Percentiles rank a stretch among this genome's conserved stretches.
Conservation (phyloP, 2,329 filamentous ascomycete genomes). For the Penicillium sp. region DNA sequence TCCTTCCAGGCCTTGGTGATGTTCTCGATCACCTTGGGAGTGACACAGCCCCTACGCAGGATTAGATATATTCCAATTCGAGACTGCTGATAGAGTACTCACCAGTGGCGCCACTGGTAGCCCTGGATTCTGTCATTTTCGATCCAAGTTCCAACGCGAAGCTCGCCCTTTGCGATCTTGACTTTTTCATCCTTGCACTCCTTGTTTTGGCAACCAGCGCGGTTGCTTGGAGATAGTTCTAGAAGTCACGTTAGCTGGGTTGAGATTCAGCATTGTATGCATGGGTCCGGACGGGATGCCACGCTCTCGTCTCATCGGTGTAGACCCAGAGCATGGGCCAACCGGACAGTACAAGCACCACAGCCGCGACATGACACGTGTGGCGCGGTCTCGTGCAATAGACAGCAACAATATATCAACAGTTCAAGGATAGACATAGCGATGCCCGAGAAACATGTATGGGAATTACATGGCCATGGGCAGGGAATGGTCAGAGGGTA, state of each 20-base stretch:
- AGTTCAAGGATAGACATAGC: not conserved
- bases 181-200: conserved; percentile 64
- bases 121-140: conserved; percentile 55
- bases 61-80: not conserved
- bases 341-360: not conserved
- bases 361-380: not conserved
- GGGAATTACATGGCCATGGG: not conserved
- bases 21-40: conserved; percentile 46
- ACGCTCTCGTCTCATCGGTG: not conserved
- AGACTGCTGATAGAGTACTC: conserved; percentile 28
- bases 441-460: not conserved
- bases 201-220: conserved; percentile 67
- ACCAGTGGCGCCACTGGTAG: conserved; percentile 87
- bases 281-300: not conserved
- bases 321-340: conserved; percentile 1
- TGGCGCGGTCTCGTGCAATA: not conserved
- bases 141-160: conserved; percentile 72
- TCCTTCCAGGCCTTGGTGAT: conserved; percentile 1
- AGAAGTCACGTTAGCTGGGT: conserved; percentile 13
- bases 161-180: conserved; percentile 74
- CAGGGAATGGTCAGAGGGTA: not conserved
- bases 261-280: not conserved
- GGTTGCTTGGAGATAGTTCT: conserved; percentile 68
- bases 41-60: conserved; percentile 73
- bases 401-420: not conserved